These are phyloP conservation scores for Lactifluus piperatus DNA, from an alignment of 768 basidiomycete species.

Conservation along the genomic window DNA sequence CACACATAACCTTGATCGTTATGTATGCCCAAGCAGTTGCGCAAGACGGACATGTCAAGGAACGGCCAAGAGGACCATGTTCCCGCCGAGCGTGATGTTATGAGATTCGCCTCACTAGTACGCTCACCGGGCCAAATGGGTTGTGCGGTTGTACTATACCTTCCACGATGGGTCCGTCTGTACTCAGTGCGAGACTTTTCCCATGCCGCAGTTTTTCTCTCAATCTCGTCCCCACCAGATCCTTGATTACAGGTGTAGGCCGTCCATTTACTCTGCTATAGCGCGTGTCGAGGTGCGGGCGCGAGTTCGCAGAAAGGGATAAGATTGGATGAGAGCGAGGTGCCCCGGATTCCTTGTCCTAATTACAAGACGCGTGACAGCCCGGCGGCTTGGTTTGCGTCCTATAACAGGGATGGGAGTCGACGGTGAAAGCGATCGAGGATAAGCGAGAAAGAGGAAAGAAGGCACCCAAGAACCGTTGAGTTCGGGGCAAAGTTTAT, in stretches of 20 bases:
- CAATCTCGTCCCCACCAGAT: slow-evolving; percentile 60
- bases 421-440: no score
- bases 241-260: slow-evolving; percentile 87
- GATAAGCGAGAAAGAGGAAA: no score
- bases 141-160: slow-evolving; percentile 86
- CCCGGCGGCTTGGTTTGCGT: no score
- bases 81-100: slow-evolving; percentile 88
- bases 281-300: no score
- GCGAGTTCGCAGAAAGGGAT: no score
- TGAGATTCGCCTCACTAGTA: slow-evolving; percentile 82
- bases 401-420: no score
- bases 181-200: slow-evolving; percentile 63
- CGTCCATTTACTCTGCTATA: no score
- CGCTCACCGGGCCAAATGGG: slow-evolving; percentile 84
- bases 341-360: no score
- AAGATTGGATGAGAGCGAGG: no score
- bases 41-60: slow-evolving; percentile 87
- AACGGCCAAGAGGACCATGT: slow-evolving; percentile 98
- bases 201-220: slow-evolving; percentile 23
- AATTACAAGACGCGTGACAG: no score
- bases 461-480: no score
- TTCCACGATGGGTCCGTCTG: slow-evolving; percentile 92
- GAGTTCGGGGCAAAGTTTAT: no score
- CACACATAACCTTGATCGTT: slow-evolving; percentile 17
- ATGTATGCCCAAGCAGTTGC: slow-evolving; percentile 41